A percentile compares a stretch with the other conserved stretches of the same genome.
Evolutionary conservation across 257 asterid species (phyloP).

Genomic region (Mentha longifolia): DNA sequence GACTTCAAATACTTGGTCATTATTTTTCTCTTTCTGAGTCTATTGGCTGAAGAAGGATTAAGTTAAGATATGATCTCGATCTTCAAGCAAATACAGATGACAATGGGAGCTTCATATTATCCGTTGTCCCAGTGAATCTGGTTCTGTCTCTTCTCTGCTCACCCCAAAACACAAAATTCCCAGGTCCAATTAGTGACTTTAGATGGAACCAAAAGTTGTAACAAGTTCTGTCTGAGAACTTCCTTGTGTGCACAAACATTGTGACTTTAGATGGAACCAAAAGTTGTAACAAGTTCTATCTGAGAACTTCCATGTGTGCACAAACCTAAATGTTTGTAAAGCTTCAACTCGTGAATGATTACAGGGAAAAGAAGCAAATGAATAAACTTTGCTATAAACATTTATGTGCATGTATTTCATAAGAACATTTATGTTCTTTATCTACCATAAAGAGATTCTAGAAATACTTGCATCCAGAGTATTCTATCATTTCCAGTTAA

Average conservation of each 20-base stretch:
- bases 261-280: neutral
- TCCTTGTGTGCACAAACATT: too few species aligned
- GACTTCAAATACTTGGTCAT: neutral
- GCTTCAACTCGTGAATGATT: neutral
- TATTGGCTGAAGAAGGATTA: neutral
- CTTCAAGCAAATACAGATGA: slow-evolving; percentile 1
- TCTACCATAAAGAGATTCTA: slow-evolving; percentile 2
- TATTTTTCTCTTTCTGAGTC: neutral
- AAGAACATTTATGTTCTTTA: neutral
- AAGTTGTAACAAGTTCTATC: neutral
- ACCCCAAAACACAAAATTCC: neutral
- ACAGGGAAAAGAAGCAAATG: neutral
- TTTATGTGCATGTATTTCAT: slow-evolving; percentile 5
- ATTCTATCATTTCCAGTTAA: neutral
- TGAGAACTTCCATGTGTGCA: neutral
- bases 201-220: neutral
- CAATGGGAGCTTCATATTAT: neutral
- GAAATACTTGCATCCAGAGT: neutral
- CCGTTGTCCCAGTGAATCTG: neutral
- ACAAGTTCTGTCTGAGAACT: neutral
- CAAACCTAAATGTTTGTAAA: neutral
- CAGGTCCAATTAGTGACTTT: neutral
- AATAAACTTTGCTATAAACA: neutral
- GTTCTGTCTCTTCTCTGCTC: neutral
- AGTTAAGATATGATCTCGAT: neutral